Percentiles rank a stretch among this genome's conserved stretches.
Evolutionary conservation across 2,329 filamentous ascomycete species (phyloP).

Genomic region (Aquanectria penicillioides): DNA sequence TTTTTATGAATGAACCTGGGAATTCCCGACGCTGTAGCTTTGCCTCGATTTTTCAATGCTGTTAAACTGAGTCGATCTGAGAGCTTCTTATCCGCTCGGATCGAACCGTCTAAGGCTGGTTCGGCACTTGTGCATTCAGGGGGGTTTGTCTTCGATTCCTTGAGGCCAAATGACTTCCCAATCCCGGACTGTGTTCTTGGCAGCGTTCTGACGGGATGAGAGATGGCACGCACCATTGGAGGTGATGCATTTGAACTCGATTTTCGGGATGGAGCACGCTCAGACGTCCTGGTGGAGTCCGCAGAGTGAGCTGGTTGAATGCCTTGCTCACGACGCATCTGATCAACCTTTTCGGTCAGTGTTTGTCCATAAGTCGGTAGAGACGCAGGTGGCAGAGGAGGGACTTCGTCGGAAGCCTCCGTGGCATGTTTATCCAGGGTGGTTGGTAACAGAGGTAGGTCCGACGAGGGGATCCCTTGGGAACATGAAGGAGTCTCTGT

Average conservation of each 20-base stretch:
- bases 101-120: constrained; percentile 48
- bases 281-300: constrained; percentile 45
- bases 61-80: constrained; percentile 76
- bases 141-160: constrained; percentile 46
- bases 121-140: constrained; percentile 35
- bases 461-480: constrained; percentile 26
- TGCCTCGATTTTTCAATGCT: constrained; percentile 69
- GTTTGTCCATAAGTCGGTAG: constrained; percentile 31
- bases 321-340: constrained; percentile 61
- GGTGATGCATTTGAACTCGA: constrained; percentile 58
- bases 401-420: constrained; percentile 21
- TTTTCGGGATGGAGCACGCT: constrained; percentile 56
- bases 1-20: constrained; percentile 84
- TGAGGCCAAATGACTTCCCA: constrained; percentile 52
- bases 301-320: constrained; percentile 42
- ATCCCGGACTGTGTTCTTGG: constrained; percentile 57
- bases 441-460: constrained; percentile 36
- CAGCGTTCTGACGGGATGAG: constrained; percentile 60
- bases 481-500: not conserved
- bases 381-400: constrained; percentile 20
- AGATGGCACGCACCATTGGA: constrained; percentile 63
- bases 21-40: constrained; percentile 78
- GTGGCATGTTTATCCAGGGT: constrained; percentile 15
- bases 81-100: constrained; percentile 77
- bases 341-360: constrained; percentile 60